These are phyloP conservation scores for Diaporthe sp. DNA, from an alignment of 2,329 filamentous ascomycete genomes.

Conservation along the genomic window DNA sequence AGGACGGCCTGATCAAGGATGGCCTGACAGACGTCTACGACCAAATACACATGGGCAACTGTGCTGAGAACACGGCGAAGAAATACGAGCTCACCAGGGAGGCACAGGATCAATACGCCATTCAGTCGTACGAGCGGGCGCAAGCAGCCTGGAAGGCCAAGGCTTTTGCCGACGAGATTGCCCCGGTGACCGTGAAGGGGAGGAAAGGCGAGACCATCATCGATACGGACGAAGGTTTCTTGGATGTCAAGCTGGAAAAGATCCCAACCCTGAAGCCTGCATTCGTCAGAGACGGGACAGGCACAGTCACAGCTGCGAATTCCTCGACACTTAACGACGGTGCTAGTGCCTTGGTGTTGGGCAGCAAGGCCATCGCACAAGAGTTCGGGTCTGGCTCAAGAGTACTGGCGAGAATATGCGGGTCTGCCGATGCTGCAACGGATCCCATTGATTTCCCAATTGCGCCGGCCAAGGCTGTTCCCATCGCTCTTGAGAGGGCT, in stretches of 20 bases:
- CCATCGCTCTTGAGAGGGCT: constrained; percentile 88
- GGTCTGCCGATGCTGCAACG: constrained; percentile 89
- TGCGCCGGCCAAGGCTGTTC: constrained; percentile 92
- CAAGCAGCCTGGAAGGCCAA: constrained; percentile 89
- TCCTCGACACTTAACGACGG: constrained; percentile 96
- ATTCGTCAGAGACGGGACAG: constrained; percentile 87
- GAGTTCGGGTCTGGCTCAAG: constrained; percentile 83
- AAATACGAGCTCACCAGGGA: constrained; percentile 85
- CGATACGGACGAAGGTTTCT: constrained; percentile 88
- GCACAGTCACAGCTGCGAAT: constrained; percentile 95
- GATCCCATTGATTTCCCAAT: constrained; percentile 95
- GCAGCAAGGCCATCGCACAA: constrained; percentile 83
- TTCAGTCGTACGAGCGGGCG: constrained; percentile 88
- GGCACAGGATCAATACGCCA: constrained; percentile 92
- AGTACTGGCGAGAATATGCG: constrained; percentile 88
- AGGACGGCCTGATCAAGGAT: constrained; percentile 95
- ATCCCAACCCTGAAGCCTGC: constrained; percentile 89
- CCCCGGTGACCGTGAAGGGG: constrained; percentile 85
- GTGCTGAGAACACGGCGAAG: constrained; percentile 94
- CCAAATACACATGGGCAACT: constrained; percentile 98
- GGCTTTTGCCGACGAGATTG: constrained; percentile 91
- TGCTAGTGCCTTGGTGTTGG: constrained; percentile 89
- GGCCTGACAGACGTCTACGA: constrained; percentile 97
- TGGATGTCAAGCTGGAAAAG: constrained; percentile 89
- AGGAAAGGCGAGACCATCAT: constrained; percentile 87